Evolutionary conservation across 495 filamentous ascomycete species (phyloP).

Genomic region (Neurospora sp.): DNA sequence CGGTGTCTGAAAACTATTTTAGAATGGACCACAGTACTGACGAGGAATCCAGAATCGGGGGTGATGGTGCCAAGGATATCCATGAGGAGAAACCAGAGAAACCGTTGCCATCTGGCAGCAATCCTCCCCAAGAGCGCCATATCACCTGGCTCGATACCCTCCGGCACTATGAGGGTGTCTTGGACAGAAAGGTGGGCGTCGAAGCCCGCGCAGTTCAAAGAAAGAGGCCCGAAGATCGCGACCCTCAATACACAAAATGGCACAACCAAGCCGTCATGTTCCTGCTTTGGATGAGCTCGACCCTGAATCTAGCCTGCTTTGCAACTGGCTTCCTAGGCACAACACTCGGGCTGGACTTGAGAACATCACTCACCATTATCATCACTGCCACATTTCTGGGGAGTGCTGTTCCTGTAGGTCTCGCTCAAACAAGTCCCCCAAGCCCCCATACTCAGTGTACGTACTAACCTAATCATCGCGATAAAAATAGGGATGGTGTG

Average conservation of each 20-base stretch:
- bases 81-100: neutral
- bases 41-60: neutral
- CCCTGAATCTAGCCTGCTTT: slow-evolving; percentile 39
- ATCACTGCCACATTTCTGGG: slow-evolving; percentile 39
- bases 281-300: slow-evolving; percentile 14
- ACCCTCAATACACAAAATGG: slow-evolving; percentile 23
- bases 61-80: neutral
- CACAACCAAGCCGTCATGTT: slow-evolving; percentile 23
- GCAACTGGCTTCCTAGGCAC: slow-evolving; percentile 39
- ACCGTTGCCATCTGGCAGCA: neutral
- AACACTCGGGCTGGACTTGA: slow-evolving; percentile 38
- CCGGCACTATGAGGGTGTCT: slow-evolving; percentile 34
- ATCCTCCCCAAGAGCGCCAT: neutral
- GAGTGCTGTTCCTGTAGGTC: slow-evolving; percentile 36
- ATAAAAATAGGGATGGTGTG: slow-evolving; percentile 25
- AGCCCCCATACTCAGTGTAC: neutral
- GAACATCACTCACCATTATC: slow-evolving; percentile 42
- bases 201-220: slow-evolving; percentile 44
- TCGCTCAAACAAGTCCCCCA: neutral
- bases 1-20: too few relatives aligned
- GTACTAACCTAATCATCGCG: neutral
- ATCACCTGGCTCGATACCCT: slow-evolving; percentile 20
- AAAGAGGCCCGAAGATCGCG: slow-evolving; percentile 38
- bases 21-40: neutral
- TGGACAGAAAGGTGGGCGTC: slow-evolving; percentile 44